Conservation (phyloP, 345 rosid genomes). For the Heritiera littoralis region DNA sequence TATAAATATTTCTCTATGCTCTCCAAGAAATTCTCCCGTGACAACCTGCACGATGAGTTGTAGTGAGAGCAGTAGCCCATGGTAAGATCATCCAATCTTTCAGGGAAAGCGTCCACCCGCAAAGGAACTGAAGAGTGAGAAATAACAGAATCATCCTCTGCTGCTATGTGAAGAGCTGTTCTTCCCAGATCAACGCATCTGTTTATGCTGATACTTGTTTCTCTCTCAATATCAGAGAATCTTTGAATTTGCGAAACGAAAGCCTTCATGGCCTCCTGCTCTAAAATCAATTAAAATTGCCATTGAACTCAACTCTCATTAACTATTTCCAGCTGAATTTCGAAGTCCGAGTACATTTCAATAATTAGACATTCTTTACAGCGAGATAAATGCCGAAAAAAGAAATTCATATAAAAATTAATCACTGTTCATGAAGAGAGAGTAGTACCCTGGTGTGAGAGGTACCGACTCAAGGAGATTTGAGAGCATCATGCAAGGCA, state of each 20-base stretch:
- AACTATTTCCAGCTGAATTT: too few species aligned
- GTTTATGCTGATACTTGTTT: slow-evolving; percentile 59
- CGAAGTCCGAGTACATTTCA: too few species aligned
- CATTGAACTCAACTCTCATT: neutral
- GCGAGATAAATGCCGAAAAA: too few species aligned
- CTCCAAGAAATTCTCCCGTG: slow-evolving; percentile 48
- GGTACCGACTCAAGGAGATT: slow-evolving; percentile 18
- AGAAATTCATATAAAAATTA: too few species aligned
- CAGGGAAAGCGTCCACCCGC: slow-evolving; percentile 56
- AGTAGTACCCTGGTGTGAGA: slow-evolving; percentile 22
- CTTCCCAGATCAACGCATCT: slow-evolving; percentile 56
- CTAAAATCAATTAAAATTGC: neutral
- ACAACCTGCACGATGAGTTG: slow-evolving; percentile 33
- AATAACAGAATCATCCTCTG: slow-evolving; percentile 67
- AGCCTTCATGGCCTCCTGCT: slow-evolving; percentile 50
- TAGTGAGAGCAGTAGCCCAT: slow-evolving; percentile 54
- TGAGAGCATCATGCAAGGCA: slow-evolving; percentile 24
- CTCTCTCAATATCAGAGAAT: slow-evolving; percentile 52
- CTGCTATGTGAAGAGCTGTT: slow-evolving; percentile 60
- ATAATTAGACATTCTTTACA: neutral
- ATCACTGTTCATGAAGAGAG: neutral
- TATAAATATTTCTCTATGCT: slow-evolving; percentile 52
- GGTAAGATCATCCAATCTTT: slow-evolving; percentile 60
- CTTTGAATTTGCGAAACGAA: slow-evolving; percentile 39
- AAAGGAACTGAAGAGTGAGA: slow-evolving; percentile 64